Evolutionary conservation across 495 filamentous ascomycete genomes (phyloP).

Genomic region (Hypoxylon rickii): DNA sequence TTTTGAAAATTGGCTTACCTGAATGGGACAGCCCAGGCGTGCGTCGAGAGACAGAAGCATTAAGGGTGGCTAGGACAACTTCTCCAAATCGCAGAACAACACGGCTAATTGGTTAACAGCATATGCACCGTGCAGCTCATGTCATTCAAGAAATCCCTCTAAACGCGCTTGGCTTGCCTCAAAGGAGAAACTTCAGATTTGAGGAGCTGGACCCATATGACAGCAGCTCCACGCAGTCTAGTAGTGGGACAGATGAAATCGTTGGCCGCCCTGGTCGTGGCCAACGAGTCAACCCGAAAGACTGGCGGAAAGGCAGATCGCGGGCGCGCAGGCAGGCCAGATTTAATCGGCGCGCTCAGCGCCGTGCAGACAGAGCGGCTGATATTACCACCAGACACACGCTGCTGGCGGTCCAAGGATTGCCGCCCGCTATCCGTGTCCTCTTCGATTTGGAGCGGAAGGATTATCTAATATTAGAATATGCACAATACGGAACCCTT

Average conservation of each 20-base stretch:
- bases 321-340: no score
- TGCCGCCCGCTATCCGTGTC: no score
- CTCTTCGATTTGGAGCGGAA: no score
- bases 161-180: background rate
- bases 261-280: no score
- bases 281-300: no score
- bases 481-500: no score
- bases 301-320: no score
- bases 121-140: conserved; percentile 22
- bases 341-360: no score
- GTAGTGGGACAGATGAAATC: conserved; percentile 1
- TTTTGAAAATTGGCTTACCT: background rate
- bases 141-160: conserved; percentile 12
- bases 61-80: conserved; percentile 2
- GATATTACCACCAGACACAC: no score
- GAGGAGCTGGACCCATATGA: background rate
- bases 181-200: background rate
- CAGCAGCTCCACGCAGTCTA: background rate
- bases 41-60: background rate
- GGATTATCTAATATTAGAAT: no score
- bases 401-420: no score
- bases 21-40: background rate
- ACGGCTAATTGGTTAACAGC: conserved; percentile 1
- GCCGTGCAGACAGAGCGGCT: no score
- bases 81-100: background rate